Conservation (phyloP, 2,329 filamentous ascomycete species). For the Arachnopeziza araneosa region DNA sequence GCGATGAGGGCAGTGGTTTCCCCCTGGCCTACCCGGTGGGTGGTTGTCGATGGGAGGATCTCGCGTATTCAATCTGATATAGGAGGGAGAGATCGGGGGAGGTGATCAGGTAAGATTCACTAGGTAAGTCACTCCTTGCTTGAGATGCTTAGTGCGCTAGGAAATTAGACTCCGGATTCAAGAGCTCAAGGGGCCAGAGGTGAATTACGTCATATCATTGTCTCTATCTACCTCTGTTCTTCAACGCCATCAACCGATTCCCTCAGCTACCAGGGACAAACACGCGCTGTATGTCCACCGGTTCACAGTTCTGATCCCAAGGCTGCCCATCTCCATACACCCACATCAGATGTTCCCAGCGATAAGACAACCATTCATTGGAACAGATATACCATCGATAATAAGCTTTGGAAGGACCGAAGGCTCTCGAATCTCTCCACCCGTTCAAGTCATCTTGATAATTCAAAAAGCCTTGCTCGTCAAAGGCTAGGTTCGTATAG, state of each 20-base stretch:
- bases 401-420: not conserved
- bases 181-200: too few relatives aligned
- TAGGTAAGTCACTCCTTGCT: too few relatives aligned
- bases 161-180: too few relatives aligned
- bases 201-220: not conserved
- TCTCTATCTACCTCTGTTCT: not conserved
- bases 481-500: not conserved
- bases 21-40: too few relatives aligned
- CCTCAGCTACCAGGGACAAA: not conserved
- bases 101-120: too few relatives aligned
- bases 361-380: not conserved
- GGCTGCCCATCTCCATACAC: not conserved
- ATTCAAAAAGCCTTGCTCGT: not conserved
- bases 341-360: not conserved
- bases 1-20: too few relatives aligned
- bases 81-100: too few relatives aligned
- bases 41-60: too few relatives aligned
- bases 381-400: not conserved
- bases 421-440: not conserved
- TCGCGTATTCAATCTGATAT: too few relatives aligned
- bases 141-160: too few relatives aligned
- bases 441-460: not conserved
- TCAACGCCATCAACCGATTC: not conserved
- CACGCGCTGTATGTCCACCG: not conserved
- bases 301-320: not conserved